phyloP scores from a whole-genome alignment of 345 rosid species.

The Moricandia moricandioides region DNA sequence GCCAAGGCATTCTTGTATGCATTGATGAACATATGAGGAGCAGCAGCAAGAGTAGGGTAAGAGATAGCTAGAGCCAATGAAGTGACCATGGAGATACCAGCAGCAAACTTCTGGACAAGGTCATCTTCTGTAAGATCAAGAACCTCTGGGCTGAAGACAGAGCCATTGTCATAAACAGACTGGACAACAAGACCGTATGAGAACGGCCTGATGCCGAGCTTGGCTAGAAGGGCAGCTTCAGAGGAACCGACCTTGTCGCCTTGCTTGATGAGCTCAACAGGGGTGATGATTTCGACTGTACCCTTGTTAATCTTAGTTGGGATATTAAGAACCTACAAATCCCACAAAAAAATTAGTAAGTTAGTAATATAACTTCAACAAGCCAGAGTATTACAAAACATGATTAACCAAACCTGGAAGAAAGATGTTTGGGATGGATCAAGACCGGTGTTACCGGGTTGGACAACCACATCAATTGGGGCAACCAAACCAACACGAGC shows the following conservation, averaged over 20 bases:
- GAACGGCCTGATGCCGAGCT: conserved; percentile 75
- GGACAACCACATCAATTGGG: conserved; percentile 92
- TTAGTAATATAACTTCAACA: background rate
- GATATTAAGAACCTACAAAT: conserved; percentile 63
- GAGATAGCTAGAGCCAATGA: conserved; percentile 69
- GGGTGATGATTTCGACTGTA: conserved; percentile 77
- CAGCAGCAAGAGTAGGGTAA: conserved; percentile 72
- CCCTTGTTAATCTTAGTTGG: conserved; percentile 89
- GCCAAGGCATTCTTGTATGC: conserved; percentile 81
- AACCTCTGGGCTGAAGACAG: conserved; percentile 93
- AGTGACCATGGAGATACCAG: conserved; percentile 82
- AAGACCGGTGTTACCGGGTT: conserved; percentile 99
- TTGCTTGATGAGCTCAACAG: conserved; percentile 75
- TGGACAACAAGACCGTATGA: conserved; percentile 77
- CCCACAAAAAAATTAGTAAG: background rate
- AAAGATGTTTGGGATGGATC: conserved; percentile 98
- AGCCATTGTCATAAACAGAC: conserved; percentile 78
- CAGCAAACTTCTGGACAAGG: conserved; percentile 69
- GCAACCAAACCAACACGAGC: conserved; percentile 99
- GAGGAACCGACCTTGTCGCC: conserved; percentile 85
- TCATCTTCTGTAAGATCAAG: conserved; percentile 82
- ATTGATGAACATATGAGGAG: conserved; percentile 69
- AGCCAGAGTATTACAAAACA: background rate
- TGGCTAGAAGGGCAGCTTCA: conserved; percentile 73
- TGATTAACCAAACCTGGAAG: conserved; percentile 59